A percentile compares a stretch with the other conserved stretches of the same genome.
Conservation (phyloP, 257 asterid species). For the Gardenia jasminoides region DNA sequence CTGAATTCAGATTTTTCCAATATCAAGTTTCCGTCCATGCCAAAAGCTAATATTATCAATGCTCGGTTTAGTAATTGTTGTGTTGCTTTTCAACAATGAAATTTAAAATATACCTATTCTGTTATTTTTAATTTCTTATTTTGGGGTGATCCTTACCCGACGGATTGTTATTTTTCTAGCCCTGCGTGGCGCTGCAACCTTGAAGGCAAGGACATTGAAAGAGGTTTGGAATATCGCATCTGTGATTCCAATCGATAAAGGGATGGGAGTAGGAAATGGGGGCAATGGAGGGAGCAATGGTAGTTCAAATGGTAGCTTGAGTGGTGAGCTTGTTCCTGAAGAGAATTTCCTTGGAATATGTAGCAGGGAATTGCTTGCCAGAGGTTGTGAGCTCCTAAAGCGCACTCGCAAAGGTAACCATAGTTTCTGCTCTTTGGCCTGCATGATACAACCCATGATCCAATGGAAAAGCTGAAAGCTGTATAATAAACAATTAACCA, state of each 20-base stretch:
- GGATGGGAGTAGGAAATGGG: conserved; percentile 44
- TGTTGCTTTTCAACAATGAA: background rate
- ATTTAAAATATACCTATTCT: background rate
- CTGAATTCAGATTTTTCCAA: background rate
- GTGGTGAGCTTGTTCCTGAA: conserved; percentile 80
- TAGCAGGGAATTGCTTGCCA: conserved; percentile 80
- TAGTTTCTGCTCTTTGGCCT: too few relatives aligned
- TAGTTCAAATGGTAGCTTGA: conserved; percentile 65
- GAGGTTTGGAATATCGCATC: conserved; percentile 92
- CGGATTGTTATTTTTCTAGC: conserved; percentile 38
- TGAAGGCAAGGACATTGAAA: conserved; percentile 88
- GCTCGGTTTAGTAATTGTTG: background rate
- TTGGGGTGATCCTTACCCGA: background rate
- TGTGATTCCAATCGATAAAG: conserved; percentile 83
- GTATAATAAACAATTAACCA: too few relatives aligned
- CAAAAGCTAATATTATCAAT: background rate
- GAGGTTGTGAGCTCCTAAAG: conserved; percentile 87
- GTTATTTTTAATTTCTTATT: too few relatives aligned
- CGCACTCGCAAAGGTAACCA: conserved; percentile 75
- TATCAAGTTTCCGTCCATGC: background rate
- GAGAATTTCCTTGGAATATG: conserved; percentile 92
- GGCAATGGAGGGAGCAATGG: conserved; percentile 53
- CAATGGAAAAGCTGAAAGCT: background rate
- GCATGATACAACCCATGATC: background rate
- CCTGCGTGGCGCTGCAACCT: conserved; percentile 85